phyloP scores from a whole-genome alignment of 495 filamentous ascomycete species.

The Penicillium angulare region DNA sequence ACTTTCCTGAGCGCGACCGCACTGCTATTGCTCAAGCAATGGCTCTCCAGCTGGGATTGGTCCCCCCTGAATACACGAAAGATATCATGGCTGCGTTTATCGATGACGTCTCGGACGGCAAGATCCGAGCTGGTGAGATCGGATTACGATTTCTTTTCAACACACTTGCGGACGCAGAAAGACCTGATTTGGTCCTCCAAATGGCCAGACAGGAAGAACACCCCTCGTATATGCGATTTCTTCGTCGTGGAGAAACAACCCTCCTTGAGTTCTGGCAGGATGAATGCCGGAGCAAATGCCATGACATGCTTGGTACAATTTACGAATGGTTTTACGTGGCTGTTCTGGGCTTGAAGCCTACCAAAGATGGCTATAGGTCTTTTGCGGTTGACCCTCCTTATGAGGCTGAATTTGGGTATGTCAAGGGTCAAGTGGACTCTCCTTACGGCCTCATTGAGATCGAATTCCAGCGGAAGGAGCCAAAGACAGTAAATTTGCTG shows the following conservation, averaged over 20 bases:
- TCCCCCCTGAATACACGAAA: conserved; percentile 13
- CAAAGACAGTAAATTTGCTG: background rate
- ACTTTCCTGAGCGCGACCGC: conserved; percentile 19
- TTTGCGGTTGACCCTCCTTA: conserved; percentile 22
- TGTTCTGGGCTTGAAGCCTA: conserved; percentile 23
- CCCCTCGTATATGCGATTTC: conserved; percentile 30
- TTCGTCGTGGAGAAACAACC: conserved; percentile 28
- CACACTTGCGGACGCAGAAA: conserved; percentile 22
- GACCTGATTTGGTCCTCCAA: conserved; percentile 25
- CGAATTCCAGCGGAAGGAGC: conserved; percentile 12
- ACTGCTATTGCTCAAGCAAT: conserved; percentile 25
- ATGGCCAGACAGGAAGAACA: conserved; percentile 33
- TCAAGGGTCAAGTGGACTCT: conserved; percentile 26
- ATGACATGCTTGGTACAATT: conserved; percentile 34
- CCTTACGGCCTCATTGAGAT: conserved; percentile 25
- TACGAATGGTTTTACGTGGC: conserved; percentile 31
- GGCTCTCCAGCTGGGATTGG: conserved; percentile 26
- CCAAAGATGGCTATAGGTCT: conserved; percentile 19
- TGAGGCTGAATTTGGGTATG: conserved; percentile 20
- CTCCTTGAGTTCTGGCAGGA: conserved; percentile 31
- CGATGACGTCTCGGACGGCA: conserved; percentile 17
- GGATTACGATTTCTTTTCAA: conserved; percentile 27
- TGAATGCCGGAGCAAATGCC: conserved; percentile 28
- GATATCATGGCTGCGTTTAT: conserved; percentile 27
- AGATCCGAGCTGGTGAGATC: conserved; percentile 27